Conservation (phyloP, 352 stramenopile species). For the Peronosclerospora sorghi region DNA sequence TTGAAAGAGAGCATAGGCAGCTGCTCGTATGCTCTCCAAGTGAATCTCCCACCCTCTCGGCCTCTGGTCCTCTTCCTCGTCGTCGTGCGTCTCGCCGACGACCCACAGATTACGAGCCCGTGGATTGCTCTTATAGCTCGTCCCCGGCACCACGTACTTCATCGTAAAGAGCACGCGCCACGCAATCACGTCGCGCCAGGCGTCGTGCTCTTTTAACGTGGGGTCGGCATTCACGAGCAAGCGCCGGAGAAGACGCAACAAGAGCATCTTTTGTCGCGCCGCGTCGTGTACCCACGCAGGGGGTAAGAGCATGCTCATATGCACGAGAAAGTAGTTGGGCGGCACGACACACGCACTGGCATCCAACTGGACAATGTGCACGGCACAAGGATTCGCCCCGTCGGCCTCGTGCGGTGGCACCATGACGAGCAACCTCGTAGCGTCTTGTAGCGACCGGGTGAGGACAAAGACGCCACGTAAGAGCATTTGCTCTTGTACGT, state of each 20-base stretch:
- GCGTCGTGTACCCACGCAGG: too few species aligned
- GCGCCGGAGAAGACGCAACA: too few species aligned
- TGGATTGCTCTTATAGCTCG: slow-evolving; percentile 1
- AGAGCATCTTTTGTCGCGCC: too few species aligned
- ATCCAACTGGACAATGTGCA: slow-evolving; percentile 72
- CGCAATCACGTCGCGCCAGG: slow-evolving; percentile 23
- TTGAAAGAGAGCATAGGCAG: slow-evolving; percentile 27
- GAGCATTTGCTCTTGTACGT: slow-evolving; percentile 17
- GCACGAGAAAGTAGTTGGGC: slow-evolving; percentile 22
- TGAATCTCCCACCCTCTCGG: slow-evolving; percentile 41
- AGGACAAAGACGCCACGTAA: slow-evolving; percentile 54
- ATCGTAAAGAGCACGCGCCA: slow-evolving; percentile 62
- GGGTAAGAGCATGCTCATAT: too few species aligned
- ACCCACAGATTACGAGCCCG: slow-evolving; percentile 22
- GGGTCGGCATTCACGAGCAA: too few species aligned
- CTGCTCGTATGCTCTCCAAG: slow-evolving; percentile 43
- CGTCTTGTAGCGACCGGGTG: slow-evolving; percentile 25
- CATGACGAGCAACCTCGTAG: slow-evolving; percentile 51
- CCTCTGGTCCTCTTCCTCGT: neutral
- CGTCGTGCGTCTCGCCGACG: neutral
- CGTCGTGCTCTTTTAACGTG: neutral
- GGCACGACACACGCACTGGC: slow-evolving; percentile 47
- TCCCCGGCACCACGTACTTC: slow-evolving; percentile 26
- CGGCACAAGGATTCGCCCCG: slow-evolving; percentile 44
- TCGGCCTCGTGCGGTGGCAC: slow-evolving; percentile 46